A percentile compares a stretch with the other conserved stretches of the same genome.
Conservation (phyloP, 257 asterid genomes). For the Nicotiana benthamiana region DNA sequence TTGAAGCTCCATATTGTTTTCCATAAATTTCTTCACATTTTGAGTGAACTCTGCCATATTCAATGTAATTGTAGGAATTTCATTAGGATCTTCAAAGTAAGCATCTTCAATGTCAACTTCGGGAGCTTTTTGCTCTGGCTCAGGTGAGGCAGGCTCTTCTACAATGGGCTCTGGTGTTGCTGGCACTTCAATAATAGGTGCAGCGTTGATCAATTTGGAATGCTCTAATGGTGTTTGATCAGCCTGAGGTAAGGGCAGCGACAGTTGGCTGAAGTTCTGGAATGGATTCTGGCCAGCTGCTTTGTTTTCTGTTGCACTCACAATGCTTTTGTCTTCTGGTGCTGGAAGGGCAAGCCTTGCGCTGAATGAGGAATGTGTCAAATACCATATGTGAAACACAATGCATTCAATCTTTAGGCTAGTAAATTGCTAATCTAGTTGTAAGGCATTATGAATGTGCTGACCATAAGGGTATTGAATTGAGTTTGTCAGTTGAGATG, state of each 20-base stretch:
- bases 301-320: conserved; percentile 37
- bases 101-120: conserved; percentile 59
- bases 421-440: not conserved
- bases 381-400: not conserved
- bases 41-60: conserved; percentile 74
- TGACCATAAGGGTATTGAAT: not conserved
- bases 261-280: conserved; percentile 36
- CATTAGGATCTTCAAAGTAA: conserved; percentile 56
- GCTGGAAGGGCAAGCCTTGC: conserved; percentile 95
- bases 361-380: conserved; percentile 33
- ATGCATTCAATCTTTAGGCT: not conserved
- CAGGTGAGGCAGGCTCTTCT: conserved; percentile 77
- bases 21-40: conserved; percentile 61
- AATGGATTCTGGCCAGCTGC: conserved; percentile 32
- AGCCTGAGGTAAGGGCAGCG: conserved; percentile 46
- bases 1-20: conserved; percentile 51
- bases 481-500: not conserved
- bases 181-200: conserved; percentile 16
- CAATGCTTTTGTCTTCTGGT: conserved; percentile 62
- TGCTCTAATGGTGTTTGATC: conserved; percentile 20
- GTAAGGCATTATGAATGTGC: not conserved
- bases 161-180: conserved; percentile 41
- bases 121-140: conserved; percentile 29
- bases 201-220: conserved; percentile 31
- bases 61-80: conserved; percentile 83